Base-by-base conservation (phyloP, 352 stramenopile species). In the Pythium coloratum region DNA sequence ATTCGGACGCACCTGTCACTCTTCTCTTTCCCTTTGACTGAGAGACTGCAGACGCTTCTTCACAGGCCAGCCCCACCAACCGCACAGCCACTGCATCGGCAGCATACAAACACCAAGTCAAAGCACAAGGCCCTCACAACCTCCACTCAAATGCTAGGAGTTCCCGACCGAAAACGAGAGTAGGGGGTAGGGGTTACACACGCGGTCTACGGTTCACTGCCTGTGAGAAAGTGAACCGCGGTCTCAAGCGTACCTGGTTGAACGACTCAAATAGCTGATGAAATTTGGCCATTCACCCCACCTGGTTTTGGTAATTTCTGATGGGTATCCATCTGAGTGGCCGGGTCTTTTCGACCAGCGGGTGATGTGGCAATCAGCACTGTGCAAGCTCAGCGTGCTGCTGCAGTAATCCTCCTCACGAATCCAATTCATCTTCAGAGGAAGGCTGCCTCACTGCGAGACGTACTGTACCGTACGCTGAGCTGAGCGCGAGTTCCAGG, bases 11-110 rank as follows among this genome's bases (percentile, higher is more conserved):
- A 72, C 66, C 66, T 72, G 58, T 72, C 59, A 72, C 59, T 72
- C 60, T 72, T 72, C 66, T 72, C 66, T 72, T 72, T 72, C 66
- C 66, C 59, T 72, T 72, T 72, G 66, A 72, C 66, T 72, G 66
- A 68, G 60, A 64, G 59, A 72, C 66, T 72, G 66, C 59, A 64
- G 51, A 26, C 49, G 57, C 55, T 55, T 59, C 55, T 59, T 64
- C 47, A 59, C 34, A 66, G 57, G 62, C 49, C 34, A 38, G 50
- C 50, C 49, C 36, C 49, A 62, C 66, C 66, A 72, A 72, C 66
- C 59, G 66, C 51, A 18, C 66, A 72, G 66, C 66, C 66, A 72
- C 38, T 59, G 51, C 57, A 57, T 66, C 40, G 33, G 10, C 20
- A 28, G 8, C 51, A 71, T 71, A 71, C 65, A 71, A 66, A 71